Evolutionary conservation across 257 asterid genomes (phyloP).

Genomic region (Fraxinus americana): DNA sequence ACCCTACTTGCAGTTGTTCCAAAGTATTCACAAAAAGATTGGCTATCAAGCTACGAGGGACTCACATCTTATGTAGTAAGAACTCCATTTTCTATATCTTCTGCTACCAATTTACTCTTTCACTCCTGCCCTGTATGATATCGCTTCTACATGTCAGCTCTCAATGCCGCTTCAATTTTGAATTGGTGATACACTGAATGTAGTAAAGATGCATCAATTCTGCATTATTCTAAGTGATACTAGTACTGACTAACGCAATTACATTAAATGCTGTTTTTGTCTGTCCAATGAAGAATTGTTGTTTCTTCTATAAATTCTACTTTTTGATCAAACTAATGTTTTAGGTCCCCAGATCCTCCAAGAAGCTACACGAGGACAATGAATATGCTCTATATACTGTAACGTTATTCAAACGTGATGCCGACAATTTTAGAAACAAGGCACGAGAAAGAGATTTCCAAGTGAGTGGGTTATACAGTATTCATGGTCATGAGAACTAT

Average conservation of each 20-base stretch:
- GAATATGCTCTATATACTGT: slow-evolving; percentile 52
- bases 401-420: slow-evolving; percentile 72
- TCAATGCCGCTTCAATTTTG: background rate
- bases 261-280: background rate
- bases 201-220: background rate
- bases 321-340: slow-evolving; percentile 36
- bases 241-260: background rate
- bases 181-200: slow-evolving; percentile 9
- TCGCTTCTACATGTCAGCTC: background rate
- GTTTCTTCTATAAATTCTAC: slow-evolving; percentile 23
- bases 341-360: slow-evolving; percentile 97
- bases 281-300: background rate
- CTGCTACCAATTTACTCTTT: slow-evolving; percentile 23
- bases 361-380: slow-evolving; percentile 68
- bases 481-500: background rate
- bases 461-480: slow-evolving; percentile 21
- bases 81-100: slow-evolving; percentile 18
- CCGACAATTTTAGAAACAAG: slow-evolving; percentile 17
- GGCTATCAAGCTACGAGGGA: slow-evolving; percentile 84
- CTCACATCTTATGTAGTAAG: slow-evolving; percentile 84
- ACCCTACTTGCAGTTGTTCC: slow-evolving; percentile 80
- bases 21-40: slow-evolving; percentile 89
- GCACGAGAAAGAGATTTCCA: slow-evolving; percentile 21
- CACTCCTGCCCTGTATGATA: slow-evolving; percentile 1
- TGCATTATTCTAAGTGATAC: background rate